Percentiles rank a stretch among this genome's conserved stretches.
Conservation (phyloP, 768 basidiomycete species). For the Rubroboletus pulcherrimus region DNA sequence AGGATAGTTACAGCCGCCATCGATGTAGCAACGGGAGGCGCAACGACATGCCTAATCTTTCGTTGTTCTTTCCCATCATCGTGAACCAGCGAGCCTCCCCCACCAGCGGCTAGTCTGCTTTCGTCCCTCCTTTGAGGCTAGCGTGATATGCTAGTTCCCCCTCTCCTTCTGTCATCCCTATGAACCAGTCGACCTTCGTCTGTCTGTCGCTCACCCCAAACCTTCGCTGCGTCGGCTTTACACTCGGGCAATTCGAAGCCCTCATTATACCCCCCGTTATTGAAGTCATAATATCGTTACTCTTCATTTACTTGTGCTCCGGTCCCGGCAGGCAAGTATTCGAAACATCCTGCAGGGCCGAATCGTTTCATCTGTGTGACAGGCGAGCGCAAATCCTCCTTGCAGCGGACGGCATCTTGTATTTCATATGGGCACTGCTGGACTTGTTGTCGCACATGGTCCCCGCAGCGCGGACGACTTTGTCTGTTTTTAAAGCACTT, state of each 20-base stretch:
- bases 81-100: conserved; percentile 14
- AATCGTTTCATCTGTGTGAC: conserved; percentile 1
- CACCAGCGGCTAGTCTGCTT: conserved; percentile 46
- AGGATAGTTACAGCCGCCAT: conserved; percentile 18
- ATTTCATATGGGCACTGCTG: conserved; percentile 54
- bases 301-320: conserved; percentile 49
- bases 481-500: conserved; percentile 46
- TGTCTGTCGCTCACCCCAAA: conserved; percentile 70
- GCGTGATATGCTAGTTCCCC: conserved; percentile 35
- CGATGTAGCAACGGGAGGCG: conserved; percentile 17
- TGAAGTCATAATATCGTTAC: conserved; percentile 56
- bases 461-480: conserved; percentile 46
- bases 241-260: conserved; percentile 41
- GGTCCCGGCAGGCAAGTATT: conserved; percentile 45
- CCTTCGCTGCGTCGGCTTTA: conserved; percentile 64
- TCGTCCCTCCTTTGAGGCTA: conserved; percentile 26
- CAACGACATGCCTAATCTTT: conserved; percentile 8
- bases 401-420: conserved; percentile 57
- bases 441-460: conserved; percentile 58
- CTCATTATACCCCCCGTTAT: conserved; percentile 62
- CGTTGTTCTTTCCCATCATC: conserved; percentile 26
- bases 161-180: conserved; percentile 11
- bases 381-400: conserved; percentile 56
- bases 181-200: conserved; percentile 45
- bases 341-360: not conserved